These are phyloP conservation scores for Pseudomonodictys pantanalensis DNA, from an alignment of 495 filamentous ascomycete genomes.

Conservation along the genomic window DNA sequence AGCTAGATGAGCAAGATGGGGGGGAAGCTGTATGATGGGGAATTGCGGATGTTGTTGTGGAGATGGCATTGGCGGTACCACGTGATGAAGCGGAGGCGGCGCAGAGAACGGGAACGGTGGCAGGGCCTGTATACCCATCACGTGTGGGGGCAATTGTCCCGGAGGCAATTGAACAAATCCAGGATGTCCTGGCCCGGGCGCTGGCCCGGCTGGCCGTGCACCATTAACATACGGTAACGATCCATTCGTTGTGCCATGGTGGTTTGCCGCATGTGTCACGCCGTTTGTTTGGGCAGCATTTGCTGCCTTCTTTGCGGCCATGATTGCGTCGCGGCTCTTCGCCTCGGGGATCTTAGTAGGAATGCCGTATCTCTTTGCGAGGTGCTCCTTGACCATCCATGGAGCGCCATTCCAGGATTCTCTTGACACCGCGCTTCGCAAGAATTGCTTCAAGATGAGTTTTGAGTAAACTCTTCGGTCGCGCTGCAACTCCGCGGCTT, in stretches of 20 bases:
- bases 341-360: conserved; percentile 67
- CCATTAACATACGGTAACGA: not conserved
- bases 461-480: conserved; percentile 96
- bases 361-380: conserved; percentile 82
- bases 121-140: not conserved
- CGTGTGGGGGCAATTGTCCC: not conserved
- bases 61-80: not conserved
- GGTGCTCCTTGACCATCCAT: conserved; percentile 86
- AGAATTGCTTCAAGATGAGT: conserved; percentile 85
- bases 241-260: not conserved
- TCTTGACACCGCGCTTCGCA: conserved; percentile 87
- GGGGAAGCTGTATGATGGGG: conserved; percentile 2
- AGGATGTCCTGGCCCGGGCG: conserved; percentile 47
- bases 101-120: not conserved
- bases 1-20: conserved; percentile 21
- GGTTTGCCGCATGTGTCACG: not conserved
- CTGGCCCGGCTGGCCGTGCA: not conserved
- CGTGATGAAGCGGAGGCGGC: not conserved
- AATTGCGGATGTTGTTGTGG: conserved; percentile 1
- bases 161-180: conserved; percentile 42
- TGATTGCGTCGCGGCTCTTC: conserved; percentile 40
- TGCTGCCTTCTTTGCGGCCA: conserved; percentile 26
- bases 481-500: conserved; percentile 54
- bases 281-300: conserved; percentile 5
- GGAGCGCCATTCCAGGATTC: conserved; percentile 94